Evolutionary conservation across 2,329 filamentous ascomycete species (phyloP).

Genomic region (Falciphora oryzae): DNA sequence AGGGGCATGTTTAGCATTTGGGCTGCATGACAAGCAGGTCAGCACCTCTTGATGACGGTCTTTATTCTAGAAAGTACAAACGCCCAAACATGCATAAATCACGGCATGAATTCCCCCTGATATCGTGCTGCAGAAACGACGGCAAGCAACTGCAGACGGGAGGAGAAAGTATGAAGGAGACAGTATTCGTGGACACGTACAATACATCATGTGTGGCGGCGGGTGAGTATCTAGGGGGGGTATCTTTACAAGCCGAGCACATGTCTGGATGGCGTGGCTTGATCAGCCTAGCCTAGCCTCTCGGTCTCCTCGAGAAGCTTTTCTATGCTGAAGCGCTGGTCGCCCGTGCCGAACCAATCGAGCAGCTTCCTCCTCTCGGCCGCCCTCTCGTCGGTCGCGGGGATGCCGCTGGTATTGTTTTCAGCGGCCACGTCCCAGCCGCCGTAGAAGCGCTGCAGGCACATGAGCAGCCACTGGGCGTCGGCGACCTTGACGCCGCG

Average conservation of each 20-base stretch:
- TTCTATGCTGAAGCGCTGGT: conserved; percentile 74
- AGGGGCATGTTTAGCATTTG: neutral
- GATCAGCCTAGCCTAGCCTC: conserved; percentile 58
- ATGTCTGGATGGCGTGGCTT: neutral
- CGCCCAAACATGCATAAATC: too few species aligned
- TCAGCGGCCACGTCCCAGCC: conserved; percentile 46
- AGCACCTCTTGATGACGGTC: too few species aligned
- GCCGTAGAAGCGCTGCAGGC: conserved; percentile 89
- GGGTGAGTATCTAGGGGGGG: neutral
- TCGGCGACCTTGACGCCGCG: conserved; percentile 73
- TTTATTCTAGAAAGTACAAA: too few species aligned
- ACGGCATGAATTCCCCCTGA: neutral
- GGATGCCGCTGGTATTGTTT: conserved; percentile 15
- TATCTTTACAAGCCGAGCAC: neutral
- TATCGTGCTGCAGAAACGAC: neutral
- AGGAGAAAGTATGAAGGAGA: neutral
- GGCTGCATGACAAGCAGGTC: too few species aligned
- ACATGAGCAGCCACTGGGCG: conserved; percentile 87
- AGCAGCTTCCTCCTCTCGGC: conserved; percentile 64
- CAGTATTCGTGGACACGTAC: conserved; percentile 3
- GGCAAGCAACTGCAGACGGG: too few species aligned
- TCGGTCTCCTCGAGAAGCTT: conserved; percentile 85
- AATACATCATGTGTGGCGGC: neutral
- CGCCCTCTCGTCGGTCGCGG: conserved; percentile 40
- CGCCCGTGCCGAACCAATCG: conserved; percentile 76